These are phyloP conservation scores for Penicillium sp. DNA, from an alignment of 2,329 filamentous ascomycete species.

Conservation along the genomic window DNA sequence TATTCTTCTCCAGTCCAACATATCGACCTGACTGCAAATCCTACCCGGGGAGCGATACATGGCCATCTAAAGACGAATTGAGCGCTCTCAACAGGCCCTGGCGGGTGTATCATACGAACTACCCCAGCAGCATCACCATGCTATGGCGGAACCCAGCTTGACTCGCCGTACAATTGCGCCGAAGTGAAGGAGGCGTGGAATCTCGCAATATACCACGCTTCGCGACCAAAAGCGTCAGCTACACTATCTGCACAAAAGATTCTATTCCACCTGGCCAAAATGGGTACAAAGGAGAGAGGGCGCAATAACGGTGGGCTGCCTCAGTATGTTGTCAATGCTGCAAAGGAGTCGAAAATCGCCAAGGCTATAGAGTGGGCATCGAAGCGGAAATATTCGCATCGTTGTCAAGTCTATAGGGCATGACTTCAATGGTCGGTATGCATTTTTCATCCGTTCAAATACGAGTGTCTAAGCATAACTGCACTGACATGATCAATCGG, in stretches of 20 bases:
- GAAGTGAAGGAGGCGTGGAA: neutral
- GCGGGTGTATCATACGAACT: neutral
- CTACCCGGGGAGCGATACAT: neutral
- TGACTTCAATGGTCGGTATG: no score
- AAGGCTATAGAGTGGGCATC: no score
- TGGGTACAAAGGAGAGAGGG: no score
- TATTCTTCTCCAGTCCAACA: neutral
- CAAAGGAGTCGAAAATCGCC: no score
- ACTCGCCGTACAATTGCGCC: slow-evolving; percentile 11
- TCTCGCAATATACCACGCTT: slow-evolving; percentile 28
- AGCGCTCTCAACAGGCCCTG: neutral
- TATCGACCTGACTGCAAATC: neutral
- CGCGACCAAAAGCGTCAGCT: slow-evolving; percentile 32
- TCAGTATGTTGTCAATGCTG: no score
- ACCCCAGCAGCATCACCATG: neutral
- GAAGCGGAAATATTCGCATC: no score
- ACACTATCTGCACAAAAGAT: slow-evolving; percentile 33
- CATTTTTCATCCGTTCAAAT: no score
- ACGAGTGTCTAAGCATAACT: no score
- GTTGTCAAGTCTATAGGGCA: no score
- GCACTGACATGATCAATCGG: no score
- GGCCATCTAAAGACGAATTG: neutral
- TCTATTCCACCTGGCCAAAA: slow-evolving; percentile 29
- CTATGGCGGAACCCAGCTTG: slow-evolving; percentile 20
- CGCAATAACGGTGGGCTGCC: no score